A percentile compares a stretch with the other conserved stretches of the same genome.
These are phyloP conservation scores for Beta vulgaris DNA, from an alignment of 148 eudicot genomes.

Conservation along the genomic window DNA sequence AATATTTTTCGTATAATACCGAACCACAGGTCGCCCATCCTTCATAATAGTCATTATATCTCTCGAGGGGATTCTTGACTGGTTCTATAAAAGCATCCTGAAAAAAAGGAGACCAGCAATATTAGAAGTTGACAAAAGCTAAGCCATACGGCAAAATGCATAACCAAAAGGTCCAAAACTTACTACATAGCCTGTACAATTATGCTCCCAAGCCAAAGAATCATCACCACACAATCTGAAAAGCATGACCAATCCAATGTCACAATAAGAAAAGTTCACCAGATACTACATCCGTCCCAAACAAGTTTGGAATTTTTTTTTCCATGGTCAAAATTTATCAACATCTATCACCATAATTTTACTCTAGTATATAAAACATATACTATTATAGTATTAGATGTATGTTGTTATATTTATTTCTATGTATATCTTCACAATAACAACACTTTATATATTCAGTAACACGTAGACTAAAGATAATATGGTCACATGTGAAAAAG, in stretches of 20 bases:
- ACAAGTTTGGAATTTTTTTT: no score
- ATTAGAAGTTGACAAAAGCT: not conserved
- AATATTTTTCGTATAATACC: slow-evolving; percentile 31
- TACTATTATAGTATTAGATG: no score
- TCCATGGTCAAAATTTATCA: no score
- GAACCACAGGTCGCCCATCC: slow-evolving; percentile 66
- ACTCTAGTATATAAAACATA: no score
- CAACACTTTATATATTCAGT: no score
- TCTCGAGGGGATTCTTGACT: slow-evolving; percentile 57
- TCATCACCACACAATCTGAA: slow-evolving; percentile 55
- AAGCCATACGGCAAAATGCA: not conserved
- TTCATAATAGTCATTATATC: slow-evolving; percentile 58
- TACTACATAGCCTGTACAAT: slow-evolving; percentile 38
- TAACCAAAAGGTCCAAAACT: slow-evolving; percentile 47
- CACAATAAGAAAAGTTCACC: not conserved
- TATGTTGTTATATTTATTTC: no score
- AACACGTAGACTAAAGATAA: no score
- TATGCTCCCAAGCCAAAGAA: slow-evolving; percentile 48
- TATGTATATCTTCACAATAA: no score
- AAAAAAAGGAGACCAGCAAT: not conserved
- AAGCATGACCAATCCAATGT: slow-evolving; percentile 17
- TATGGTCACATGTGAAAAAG: no score
- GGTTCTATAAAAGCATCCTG: slow-evolving; percentile 43
- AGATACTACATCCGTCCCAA: no score
- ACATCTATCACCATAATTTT: no score